Evolutionary conservation across 148 eudicot species (phyloP).

Genomic region (Cornus florida): DNA sequence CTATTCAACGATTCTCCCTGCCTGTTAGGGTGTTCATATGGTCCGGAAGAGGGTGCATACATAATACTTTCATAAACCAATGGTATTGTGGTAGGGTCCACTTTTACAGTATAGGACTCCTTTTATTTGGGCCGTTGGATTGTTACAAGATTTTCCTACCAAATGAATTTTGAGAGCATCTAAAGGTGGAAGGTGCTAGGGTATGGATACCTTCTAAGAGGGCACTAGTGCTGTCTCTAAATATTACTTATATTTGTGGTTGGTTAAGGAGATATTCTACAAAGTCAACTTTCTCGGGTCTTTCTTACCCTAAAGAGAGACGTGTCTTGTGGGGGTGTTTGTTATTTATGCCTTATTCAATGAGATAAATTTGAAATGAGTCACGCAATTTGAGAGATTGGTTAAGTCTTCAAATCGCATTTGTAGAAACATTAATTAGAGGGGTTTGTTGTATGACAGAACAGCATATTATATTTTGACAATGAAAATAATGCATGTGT

Average conservation of each 20-base stretch:
- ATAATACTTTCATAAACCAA: background rate
- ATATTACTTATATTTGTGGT: background rate
- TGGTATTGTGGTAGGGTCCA: slow-evolving; percentile 1
- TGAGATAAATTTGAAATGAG: background rate
- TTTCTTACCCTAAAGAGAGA: background rate
- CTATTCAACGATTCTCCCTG: background rate
- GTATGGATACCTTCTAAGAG: background rate
- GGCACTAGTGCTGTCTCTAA: background rate
- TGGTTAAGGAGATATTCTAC: background rate
- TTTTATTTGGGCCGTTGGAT: slow-evolving; percentile 1
- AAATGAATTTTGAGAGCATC: background rate
- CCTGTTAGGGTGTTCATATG: background rate
- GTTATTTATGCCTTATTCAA: background rate
- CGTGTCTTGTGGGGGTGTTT: slow-evolving; percentile 11
- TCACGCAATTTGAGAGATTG: too few relatives aligned
- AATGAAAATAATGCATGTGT: too few relatives aligned
- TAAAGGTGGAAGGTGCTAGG: background rate
- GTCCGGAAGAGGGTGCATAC: background rate
- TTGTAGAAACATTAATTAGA: background rate
- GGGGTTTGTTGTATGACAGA: too few relatives aligned
- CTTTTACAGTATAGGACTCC: background rate
- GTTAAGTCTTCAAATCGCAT: background rate
- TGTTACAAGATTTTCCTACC: background rate
- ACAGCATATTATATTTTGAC: too few relatives aligned
- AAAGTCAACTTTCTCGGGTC: slow-evolving; percentile 7